phyloP scores from a whole-genome alignment of 345 rosid genomes.

The Eutrema yunnanense region DNA sequence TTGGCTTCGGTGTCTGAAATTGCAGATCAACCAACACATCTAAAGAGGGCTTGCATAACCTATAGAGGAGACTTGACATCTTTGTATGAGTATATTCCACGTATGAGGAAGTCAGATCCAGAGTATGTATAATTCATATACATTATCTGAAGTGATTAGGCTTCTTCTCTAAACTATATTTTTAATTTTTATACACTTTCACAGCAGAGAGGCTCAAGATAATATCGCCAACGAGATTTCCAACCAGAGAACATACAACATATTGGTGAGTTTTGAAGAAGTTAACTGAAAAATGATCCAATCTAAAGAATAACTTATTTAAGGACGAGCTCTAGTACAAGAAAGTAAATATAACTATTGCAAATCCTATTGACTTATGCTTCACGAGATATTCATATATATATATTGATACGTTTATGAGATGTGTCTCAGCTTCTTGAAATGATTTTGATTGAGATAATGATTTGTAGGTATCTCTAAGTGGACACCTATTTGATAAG shows the following conservation, averaged over 20 bases:
- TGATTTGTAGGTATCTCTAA: constrained; percentile 70
- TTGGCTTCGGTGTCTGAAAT: constrained; percentile 61
- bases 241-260: constrained; percentile 50
- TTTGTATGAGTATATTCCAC: constrained; percentile 70
- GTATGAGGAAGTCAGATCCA: constrained; percentile 70
- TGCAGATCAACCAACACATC: constrained; percentile 54
- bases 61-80: constrained; percentile 67
- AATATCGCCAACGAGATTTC: constrained; percentile 27
- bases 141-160: neutral
- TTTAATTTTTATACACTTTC: neutral
- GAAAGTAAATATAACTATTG: neutral
- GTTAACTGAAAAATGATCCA: neutral
- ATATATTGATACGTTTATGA: neutral
- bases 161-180: neutral
- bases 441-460: constrained; percentile 19
- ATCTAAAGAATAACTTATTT: neutral
- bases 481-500: constrained; percentile 88
- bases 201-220: constrained; percentile 48
- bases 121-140: constrained; percentile 42
- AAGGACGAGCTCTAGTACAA: neutral
- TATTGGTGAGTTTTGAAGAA: constrained; percentile 47
- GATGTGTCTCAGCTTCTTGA: constrained; percentile 7
- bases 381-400: neutral
- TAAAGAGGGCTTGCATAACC: constrained; percentile 81
- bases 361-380: neutral